Evolutionary conservation across 176 grass and related monocot genomes (phyloP).

Genomic region (Musa schizocarpa): DNA sequence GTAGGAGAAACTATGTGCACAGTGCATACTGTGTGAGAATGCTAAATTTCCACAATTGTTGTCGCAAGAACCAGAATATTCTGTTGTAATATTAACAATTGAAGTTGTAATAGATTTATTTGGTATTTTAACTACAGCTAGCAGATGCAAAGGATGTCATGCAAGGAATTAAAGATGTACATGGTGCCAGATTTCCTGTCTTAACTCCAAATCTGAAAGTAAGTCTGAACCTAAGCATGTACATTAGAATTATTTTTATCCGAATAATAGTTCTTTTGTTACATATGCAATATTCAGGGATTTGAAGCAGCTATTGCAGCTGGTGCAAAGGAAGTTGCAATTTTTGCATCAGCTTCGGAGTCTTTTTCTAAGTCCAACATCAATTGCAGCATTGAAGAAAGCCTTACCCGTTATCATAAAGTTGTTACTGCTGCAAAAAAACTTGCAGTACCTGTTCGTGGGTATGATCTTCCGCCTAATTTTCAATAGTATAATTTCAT

Average conservation of each 20-base stretch:
- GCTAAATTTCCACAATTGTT: too few species aligned
- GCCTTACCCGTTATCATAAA: conserved; percentile 72
- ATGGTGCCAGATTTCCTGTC: conserved; percentile 56
- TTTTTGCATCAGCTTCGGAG: conserved; percentile 94
- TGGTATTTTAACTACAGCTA: conserved; percentile 32
- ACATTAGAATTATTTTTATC: background rate
- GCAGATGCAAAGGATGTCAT: conserved; percentile 85
- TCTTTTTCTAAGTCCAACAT: conserved; percentile 90
- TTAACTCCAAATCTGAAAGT: conserved; percentile 91
- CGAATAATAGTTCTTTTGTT: background rate
- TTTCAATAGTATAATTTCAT: background rate
- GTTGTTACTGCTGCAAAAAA: conserved; percentile 70
- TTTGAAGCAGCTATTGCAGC: conserved; percentile 79
- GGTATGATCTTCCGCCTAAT: conserved; percentile 41
- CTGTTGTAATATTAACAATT: too few species aligned
- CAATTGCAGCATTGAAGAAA: conserved; percentile 84
- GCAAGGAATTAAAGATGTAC: conserved; percentile 51
- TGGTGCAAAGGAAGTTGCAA: conserved; percentile 78
- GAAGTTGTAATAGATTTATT: background rate
- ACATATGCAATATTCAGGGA: conserved; percentile 40
- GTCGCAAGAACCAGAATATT: too few species aligned
- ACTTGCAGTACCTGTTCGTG: conserved; percentile 51
- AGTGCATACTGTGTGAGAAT: too few species aligned
- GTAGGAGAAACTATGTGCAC: too few species aligned
- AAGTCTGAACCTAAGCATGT: conserved; percentile 1